A percentile compares a stretch with the other conserved stretches of the same genome.
Conservation (phyloP, 2,329 filamentous ascomycete species). For the Cytospora mali region DNA sequence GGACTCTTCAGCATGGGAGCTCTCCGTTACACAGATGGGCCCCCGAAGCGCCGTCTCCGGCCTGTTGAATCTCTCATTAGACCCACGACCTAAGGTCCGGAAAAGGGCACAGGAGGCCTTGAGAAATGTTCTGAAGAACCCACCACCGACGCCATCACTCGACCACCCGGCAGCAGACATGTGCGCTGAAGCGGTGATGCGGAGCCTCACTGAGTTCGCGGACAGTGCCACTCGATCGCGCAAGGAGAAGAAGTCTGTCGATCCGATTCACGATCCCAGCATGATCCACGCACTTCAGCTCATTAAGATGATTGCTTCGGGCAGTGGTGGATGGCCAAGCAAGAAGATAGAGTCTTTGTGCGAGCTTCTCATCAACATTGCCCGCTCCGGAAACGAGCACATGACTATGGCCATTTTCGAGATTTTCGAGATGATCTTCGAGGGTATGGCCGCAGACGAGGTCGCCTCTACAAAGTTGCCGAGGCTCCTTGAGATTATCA, state of each 20-base stretch:
- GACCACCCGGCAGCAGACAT: slow-evolving; percentile 96
- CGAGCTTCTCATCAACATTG: slow-evolving; percentile 85
- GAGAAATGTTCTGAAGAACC: slow-evolving; percentile 77
- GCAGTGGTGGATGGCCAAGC: slow-evolving; percentile 93
- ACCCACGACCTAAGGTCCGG: slow-evolving; percentile 88
- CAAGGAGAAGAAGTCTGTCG: slow-evolving; percentile 68
- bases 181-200: slow-evolving; percentile 89
- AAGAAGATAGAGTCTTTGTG: slow-evolving; percentile 92
- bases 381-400: slow-evolving; percentile 88
- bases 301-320: slow-evolving; percentile 83
- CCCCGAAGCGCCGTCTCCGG: slow-evolving; percentile 87
- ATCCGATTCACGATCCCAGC: slow-evolving; percentile 71
- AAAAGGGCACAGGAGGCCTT: slow-evolving; percentile 92
- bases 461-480: slow-evolving; percentile 88
- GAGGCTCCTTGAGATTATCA: slow-evolving; percentile 85
- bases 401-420: slow-evolving; percentile 96
- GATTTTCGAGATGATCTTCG: slow-evolving; percentile 96
- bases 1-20: slow-evolving; percentile 84
- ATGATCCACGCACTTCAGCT: slow-evolving; percentile 92
- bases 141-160: slow-evolving; percentile 86
- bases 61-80: slow-evolving; percentile 80
- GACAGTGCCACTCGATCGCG: slow-evolving; percentile 61
- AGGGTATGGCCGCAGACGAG: slow-evolving; percentile 83
- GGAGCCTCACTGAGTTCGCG: slow-evolving; percentile 75
- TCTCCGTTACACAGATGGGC: slow-evolving; percentile 79